Percentiles rank a stretch among this genome's conserved stretches.
Conservation (phyloP, 441 rosid genomes). For the Metrosideros polymorpha region DNA sequence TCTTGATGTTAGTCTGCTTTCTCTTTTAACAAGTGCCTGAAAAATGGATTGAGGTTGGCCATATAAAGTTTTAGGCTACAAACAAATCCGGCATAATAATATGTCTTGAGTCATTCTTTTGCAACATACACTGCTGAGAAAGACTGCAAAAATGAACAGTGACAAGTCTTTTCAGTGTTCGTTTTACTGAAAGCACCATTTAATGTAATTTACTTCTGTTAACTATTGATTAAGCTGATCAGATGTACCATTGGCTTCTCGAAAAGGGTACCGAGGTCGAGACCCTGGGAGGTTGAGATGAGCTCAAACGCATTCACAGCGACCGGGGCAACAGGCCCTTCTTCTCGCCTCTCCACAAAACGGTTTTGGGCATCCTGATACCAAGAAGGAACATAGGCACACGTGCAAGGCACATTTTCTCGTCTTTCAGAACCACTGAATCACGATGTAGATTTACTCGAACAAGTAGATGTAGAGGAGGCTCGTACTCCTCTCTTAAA, state of each 20-base stretch:
- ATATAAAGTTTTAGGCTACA: not conserved
- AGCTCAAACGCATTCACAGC: conserved; percentile 96
- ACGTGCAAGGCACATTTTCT: not conserved
- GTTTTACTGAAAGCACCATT: not conserved
- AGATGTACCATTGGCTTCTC: conserved; percentile 81
- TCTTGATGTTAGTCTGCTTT: conserved; percentile 86
- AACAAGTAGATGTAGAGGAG: conserved; percentile 11
- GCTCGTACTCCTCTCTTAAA: conserved; percentile 89
- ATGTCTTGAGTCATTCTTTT: not conserved
- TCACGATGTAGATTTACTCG: not conserved
- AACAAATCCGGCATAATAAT: not conserved
- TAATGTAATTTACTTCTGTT: not conserved
- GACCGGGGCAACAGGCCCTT: conserved; percentile 48
- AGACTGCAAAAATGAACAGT: not conserved
- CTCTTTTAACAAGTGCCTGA: conserved; percentile 80
- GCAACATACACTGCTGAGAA: not conserved
- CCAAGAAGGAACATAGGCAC: not conserved
- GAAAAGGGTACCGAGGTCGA: conserved; percentile 76
- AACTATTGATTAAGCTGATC: not conserved
- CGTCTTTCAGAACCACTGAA: not conserved
- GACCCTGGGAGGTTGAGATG: conserved; percentile 86
- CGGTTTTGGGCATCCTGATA: conserved; percentile 52
- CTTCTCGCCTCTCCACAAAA: conserved; percentile 75
- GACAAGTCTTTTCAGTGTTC: not conserved
- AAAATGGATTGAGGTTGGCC: not conserved